Conservation (phyloP, 2,329 filamentous ascomycete genomes). For the Phoma herbarum region DNA sequence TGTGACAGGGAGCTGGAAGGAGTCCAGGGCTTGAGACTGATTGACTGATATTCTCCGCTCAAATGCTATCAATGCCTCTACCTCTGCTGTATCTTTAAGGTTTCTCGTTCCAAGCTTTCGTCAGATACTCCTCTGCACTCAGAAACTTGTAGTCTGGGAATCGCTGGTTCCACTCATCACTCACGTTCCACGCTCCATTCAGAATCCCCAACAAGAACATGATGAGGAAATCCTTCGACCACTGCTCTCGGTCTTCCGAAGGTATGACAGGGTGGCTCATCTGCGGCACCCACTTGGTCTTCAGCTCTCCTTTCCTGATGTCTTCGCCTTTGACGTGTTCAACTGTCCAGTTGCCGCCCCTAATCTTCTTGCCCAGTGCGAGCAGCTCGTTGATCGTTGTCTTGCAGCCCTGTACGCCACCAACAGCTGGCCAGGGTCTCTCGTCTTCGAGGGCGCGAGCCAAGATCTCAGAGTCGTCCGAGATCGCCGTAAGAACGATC, state of each 20-base stretch:
- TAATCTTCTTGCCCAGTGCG: slow-evolving; percentile 39
- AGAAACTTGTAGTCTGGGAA: slow-evolving; percentile 58
- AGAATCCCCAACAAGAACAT: slow-evolving; percentile 55
- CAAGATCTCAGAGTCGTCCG: slow-evolving; percentile 39
- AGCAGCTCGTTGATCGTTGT: slow-evolving; percentile 42
- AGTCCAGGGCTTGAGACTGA: background rate
- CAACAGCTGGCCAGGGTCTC: slow-evolving; percentile 38
- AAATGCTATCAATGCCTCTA: no score
- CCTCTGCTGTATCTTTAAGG: slow-evolving; percentile 29
- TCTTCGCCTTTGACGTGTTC: slow-evolving; percentile 60
- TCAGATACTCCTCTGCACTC: slow-evolving; percentile 54
- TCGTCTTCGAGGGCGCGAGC: slow-evolving; percentile 37
- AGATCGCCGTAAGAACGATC: slow-evolving; percentile 38
- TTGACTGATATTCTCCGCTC: no score
- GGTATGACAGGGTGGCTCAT: slow-evolving; percentile 48
- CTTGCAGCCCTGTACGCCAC: slow-evolving; percentile 37
- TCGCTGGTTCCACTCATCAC: slow-evolving; percentile 57
- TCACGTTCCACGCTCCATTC: slow-evolving; percentile 56
- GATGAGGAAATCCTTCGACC: slow-evolving; percentile 52
- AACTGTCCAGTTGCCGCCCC: slow-evolving; percentile 48
- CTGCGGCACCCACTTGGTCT: slow-evolving; percentile 54
- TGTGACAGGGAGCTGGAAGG: no score
- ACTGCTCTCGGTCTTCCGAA: slow-evolving; percentile 44
- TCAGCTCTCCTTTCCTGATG: slow-evolving; percentile 55
- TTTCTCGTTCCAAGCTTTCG: slow-evolving; percentile 53